These are phyloP conservation scores for Blumeriella jaapii DNA, from an alignment of 2,329 filamentous ascomycete species.

Conservation along the genomic window DNA sequence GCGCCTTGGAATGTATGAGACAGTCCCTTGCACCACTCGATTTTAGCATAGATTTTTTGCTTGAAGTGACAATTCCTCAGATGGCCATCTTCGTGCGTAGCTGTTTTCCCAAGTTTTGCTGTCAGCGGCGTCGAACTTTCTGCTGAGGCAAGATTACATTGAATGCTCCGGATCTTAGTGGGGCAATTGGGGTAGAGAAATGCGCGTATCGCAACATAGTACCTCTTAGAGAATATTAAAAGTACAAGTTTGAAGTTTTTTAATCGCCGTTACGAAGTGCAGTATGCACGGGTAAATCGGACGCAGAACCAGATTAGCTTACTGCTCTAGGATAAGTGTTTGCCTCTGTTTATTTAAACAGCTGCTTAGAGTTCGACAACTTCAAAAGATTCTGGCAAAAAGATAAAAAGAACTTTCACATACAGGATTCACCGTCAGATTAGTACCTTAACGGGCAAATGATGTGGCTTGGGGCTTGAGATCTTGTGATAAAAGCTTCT, in stretches of 20 bases:
- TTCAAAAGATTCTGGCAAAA: too few species aligned
- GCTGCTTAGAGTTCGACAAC: too few species aligned
- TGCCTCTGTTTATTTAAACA: too few species aligned
- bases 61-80: not conserved
- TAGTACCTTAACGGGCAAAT: slow-evolving; percentile 22
- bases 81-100: slow-evolving; percentile 36
- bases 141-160: not conserved
- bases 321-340: not conserved
- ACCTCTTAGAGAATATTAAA: slow-evolving; percentile 13
- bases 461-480: slow-evolving; percentile 18
- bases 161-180: not conserved
- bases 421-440: too few species aligned
- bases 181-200: not conserved
- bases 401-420: too few species aligned
- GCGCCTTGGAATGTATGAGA: slow-evolving; percentile 36
- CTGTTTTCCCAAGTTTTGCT: slow-evolving; percentile 29
- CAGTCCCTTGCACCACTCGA: slow-evolving; percentile 33
- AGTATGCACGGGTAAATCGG: slow-evolving; percentile 34
- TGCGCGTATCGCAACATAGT: slow-evolving; percentile 2
- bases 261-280: slow-evolving; percentile 32
- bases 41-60: not conserved
- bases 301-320: slow-evolving; percentile 2
- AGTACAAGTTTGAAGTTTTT: slow-evolving; percentile 27
- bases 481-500: not conserved
- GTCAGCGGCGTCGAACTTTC: not conserved